Conservation (phyloP, 1,139 yeast genomes). For the Pichia sp. region DNA sequence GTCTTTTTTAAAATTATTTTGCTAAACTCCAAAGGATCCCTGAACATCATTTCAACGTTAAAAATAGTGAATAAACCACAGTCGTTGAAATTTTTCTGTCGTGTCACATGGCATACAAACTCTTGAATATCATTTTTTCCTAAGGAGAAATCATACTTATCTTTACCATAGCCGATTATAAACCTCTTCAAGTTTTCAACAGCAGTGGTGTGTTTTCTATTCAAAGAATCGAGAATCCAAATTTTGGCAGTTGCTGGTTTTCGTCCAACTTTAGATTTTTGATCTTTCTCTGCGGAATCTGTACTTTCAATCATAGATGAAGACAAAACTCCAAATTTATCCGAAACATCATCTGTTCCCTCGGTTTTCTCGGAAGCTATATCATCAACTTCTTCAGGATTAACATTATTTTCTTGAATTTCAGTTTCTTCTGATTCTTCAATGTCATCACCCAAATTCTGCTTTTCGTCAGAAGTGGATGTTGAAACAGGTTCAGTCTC, state of each 20-base stretch:
- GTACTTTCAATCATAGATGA: not conserved
- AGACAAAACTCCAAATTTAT: not conserved
- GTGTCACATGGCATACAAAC: conserved; percentile 58
- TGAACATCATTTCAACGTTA: conserved; percentile 55
- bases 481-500: not conserved
- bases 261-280: not conserved
- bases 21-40: conserved; percentile 16
- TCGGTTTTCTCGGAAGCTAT: not conserved
- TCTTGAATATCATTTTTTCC: conserved; percentile 35
- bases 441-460: not conserved
- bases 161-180: conserved; percentile 63
- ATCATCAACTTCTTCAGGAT: not conserved
- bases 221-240: conserved; percentile 71
- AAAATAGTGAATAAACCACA: conserved; percentile 92
- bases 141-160: conserved; percentile 44
- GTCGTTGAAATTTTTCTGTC: conserved; percentile 83
- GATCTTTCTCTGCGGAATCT: not conserved
- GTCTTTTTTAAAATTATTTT: conserved; percentile 17
- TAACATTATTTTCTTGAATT: not conserved
- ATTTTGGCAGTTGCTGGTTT: conserved; percentile 38
- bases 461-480: not conserved
- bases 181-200: conserved; percentile 51
- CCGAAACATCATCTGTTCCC: not conserved
- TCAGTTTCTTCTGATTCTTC: not conserved
- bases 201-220: conserved; percentile 47